Evolutionary conservation across 148 eudicot genomes (phyloP), one percentile per base, ranked within the genome.

Genomic region (Rhododendron simsii): DNA sequence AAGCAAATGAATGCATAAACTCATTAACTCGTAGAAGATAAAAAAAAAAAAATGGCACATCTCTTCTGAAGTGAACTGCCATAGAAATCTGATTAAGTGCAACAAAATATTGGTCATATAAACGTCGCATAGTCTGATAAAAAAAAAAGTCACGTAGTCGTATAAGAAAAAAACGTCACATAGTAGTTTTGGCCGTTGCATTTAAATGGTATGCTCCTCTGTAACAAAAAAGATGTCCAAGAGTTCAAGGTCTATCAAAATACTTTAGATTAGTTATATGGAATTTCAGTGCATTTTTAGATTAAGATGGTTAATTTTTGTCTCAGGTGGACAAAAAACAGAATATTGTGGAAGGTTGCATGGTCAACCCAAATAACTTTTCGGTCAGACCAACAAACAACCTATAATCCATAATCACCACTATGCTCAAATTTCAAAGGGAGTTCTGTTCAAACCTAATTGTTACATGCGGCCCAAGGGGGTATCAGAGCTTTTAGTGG

Each of bases 1-100:
- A 93, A 91, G 59, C 44, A 81, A 21, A 83, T 41, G 50, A 44
- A 77, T 39, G 73, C 44, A 28, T 45, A 37, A 75, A 39, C 47
- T 39, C 79, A 75, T 37, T 21, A 9, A 71, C 45, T 44, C 5
- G 74, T 15, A 81, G 41, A 12, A 84, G 47, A 30, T 35, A 21
- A 41, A 41, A 65, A 75, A 7, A 75, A 37, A 2, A 47, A 47
- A 65, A 5, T 71, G 44, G 23, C 23, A 14, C 15, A 33, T 37
- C 47, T 75, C n/a, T 35, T 18, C 11, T 39, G 11, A 35, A 39
- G 47, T 5, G n/a, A 39, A 75, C 79, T 75, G 9, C 47, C n/a
- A 37, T 14, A 39, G n/a, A 37, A 71, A 71, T 28, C 16, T 28
- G 76, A 28, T 71, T 13, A 67, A 30, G 39, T 71, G 76, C 76